A percentile compares a stretch with the other conserved stretches of the same genome.
Evolutionary conservation across 2,329 filamentous ascomycete species (phyloP).

Genomic region (Claviceps spartinae): DNA sequence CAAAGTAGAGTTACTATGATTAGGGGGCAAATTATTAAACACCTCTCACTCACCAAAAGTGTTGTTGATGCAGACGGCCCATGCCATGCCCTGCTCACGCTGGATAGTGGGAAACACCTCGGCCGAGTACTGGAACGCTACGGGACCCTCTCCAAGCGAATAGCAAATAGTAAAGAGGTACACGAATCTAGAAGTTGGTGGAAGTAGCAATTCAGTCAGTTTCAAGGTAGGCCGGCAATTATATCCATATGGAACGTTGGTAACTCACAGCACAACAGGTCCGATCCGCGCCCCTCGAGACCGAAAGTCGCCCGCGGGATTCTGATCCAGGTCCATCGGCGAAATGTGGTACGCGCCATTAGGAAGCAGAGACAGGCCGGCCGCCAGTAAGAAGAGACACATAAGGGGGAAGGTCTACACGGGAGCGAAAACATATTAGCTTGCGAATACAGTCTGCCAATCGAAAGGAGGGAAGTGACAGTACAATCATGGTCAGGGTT

Average conservation of each 20-base stretch:
- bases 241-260: not conserved
- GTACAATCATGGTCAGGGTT: slow-evolving; percentile 13
- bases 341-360: slow-evolving; percentile 9
- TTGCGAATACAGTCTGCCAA: not conserved
- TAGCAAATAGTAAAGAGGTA: slow-evolving; percentile 17
- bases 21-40: not conserved
- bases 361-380: slow-evolving; percentile 12
- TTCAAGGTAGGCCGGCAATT: no score
- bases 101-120: slow-evolving; percentile 55
- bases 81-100: slow-evolving; percentile 54
- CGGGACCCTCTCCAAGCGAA: slow-evolving; percentile 41
- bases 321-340: slow-evolving; percentile 6
- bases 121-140: slow-evolving; percentile 50
- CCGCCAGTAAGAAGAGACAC: slow-evolving; percentile 15
- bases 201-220: not conserved
- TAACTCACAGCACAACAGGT: slow-evolving; percentile 9
- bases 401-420: slow-evolving; percentile 14
- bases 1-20: not conserved
- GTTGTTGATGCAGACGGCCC: slow-evolving; percentile 33
- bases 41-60: slow-evolving; percentile 11
- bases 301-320: slow-evolving; percentile 7
- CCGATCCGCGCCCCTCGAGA: slow-evolving; percentile 9
- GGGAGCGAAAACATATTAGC: not conserved
- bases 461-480: not conserved
- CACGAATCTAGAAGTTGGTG: slow-evolving; percentile 11